These are phyloP conservation scores for Chlorella sp. DNA, from an alignment of 139 green algal genomes.

Conservation along the genomic window DNA sequence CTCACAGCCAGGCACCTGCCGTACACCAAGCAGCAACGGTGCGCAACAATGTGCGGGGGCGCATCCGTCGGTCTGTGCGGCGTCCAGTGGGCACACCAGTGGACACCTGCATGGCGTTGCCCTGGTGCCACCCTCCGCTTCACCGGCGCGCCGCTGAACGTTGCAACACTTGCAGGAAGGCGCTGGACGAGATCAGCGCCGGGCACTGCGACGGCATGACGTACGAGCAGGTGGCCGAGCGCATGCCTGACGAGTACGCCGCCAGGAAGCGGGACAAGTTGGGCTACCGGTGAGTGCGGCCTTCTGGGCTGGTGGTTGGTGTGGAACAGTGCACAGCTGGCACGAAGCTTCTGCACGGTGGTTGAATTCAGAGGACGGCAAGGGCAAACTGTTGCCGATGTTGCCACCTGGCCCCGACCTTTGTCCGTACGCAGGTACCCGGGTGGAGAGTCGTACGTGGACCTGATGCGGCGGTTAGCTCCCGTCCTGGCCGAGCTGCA, in stretches of 20 bases:
- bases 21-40: conserved; percentile 57
- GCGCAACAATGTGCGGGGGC: too few species aligned
- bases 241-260: conserved; percentile 69
- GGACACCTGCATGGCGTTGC: too few species aligned
- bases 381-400: too few species aligned
- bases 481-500: conserved; percentile 89
- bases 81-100: too few species aligned
- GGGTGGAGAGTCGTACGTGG: conserved; percentile 83
- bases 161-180: conserved; percentile 37
- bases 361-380: too few species aligned
- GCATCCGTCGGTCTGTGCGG: too few species aligned
- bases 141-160: too few species aligned
- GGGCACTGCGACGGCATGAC: conserved; percentile 81
- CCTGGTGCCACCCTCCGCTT: too few species aligned
- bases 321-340: too few species aligned
- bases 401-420: too few species aligned
- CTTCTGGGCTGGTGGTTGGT: too few species aligned
- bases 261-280: conserved; percentile 84
- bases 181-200: conserved; percentile 83
- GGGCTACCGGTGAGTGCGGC: conserved; percentile 66
- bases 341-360: too few species aligned
- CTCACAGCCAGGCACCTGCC: conserved; percentile 77
- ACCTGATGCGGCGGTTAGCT: conserved; percentile 83
- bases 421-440: conserved; percentile 80
- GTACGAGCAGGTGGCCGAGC: conserved; percentile 70